Base-by-base conservation (phyloP, 2,329 filamentous ascomycete genomes). In the Botrytis tulipae region DNA sequence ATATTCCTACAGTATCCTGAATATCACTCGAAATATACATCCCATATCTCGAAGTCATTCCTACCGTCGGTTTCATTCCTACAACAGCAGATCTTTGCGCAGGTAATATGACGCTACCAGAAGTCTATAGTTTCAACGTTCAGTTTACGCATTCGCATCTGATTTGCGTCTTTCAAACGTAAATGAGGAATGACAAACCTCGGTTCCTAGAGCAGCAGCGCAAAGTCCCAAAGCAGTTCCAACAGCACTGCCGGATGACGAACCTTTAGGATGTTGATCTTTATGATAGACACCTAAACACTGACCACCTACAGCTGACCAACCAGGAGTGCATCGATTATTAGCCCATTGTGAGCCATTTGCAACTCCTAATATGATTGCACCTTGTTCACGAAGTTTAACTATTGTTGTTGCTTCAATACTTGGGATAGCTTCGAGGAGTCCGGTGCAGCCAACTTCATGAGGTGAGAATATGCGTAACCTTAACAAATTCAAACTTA, bases 61-160 rank as follows among this genome's bases (percentile, higher is more conserved):
- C 90, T 1, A 91, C 87, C 0, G 89, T 90, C 2, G 90, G 89
- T 79, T 90, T 91, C 78, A 93, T 89, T 1, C 89, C 90, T 0
- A 91, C 90, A 2, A 91, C 79, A 70, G 90, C 90, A 82, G 88
- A 91, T 22, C 75, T 72, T 35, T 81, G 76, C 0, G 82, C 78
- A 0, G 91, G 91, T 12, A 84, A 84, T 8, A 91, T 79, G 69
- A 93, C 91, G 25, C 87, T 90, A 7, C 90, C 90, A 73, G 85
- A 85, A 0, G 90, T 73, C 72, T 73, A 18, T 10, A 35, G 12
- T 8, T 25, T 22, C 16, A 3, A 80, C 4, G 66, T 57, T 61
- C 22, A 73, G 46, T 60, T 25, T 7, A 32, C 37, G 32, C 48
- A 4, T 32, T 22, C 22, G 80, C 5, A 70, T 57, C 42, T 29